phyloP scores from a whole-genome alignment of 495 filamentous ascomycete species.

The Cercophora samala region DNA sequence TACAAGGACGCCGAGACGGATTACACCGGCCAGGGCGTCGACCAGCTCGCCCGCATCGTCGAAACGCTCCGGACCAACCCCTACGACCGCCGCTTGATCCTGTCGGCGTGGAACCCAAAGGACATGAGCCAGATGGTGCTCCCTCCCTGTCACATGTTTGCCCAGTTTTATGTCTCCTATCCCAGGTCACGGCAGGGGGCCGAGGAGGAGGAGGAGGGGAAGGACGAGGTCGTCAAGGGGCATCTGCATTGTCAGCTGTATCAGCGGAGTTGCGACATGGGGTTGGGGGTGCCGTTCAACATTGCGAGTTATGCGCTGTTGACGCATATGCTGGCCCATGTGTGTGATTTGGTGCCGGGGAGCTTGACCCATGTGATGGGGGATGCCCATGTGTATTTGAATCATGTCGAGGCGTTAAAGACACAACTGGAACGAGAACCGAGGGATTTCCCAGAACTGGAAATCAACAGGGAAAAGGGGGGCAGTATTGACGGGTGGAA shows the following conservation, averaged over 20 bases:
- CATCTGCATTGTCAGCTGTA: constrained; percentile 81
- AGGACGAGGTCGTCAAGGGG: no score
- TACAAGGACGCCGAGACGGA: constrained; percentile 77
- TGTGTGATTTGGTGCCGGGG: constrained; percentile 75
- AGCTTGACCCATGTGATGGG: constrained; percentile 91
- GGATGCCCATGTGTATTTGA: constrained; percentile 90
- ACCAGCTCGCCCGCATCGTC: constrained; percentile 85
- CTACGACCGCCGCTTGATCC: constrained; percentile 83
- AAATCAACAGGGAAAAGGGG: constrained; percentile 61
- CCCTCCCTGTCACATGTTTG: constrained; percentile 98
- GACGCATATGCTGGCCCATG: constrained; percentile 90
- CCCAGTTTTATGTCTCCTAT: constrained; percentile 93
- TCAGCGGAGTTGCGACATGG: constrained; percentile 96
- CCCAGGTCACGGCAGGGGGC: constrained; percentile 40
- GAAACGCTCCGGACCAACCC: constrained; percentile 76
- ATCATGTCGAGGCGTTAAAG: constrained; percentile 84
- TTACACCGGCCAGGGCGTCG: constrained; percentile 84
- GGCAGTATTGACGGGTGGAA: constrained; percentile 81
- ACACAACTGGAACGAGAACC: constrained; percentile 78
- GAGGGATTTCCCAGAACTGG: constrained; percentile 72
- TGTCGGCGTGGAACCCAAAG: constrained; percentile 88
- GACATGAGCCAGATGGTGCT: constrained; percentile 88
- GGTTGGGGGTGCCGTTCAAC: constrained; percentile 95
- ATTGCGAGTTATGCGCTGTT: constrained; percentile 91
- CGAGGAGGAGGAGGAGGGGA: constrained; percentile 39